These are phyloP conservation scores for Macaranga tanarius DNA, from an alignment of 441 rosid species.

Conservation along the genomic window DNA sequence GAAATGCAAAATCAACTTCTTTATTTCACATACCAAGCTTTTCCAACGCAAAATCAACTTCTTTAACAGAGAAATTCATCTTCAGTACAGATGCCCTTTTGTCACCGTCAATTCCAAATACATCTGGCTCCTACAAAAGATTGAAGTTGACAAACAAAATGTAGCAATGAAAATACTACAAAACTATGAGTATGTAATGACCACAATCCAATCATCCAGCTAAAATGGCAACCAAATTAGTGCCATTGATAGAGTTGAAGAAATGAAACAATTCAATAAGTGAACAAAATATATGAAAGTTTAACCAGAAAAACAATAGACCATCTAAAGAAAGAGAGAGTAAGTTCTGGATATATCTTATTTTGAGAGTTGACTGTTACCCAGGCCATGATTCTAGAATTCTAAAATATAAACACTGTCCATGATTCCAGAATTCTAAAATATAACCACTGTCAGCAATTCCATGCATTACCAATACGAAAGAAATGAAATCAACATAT, in stretches of 20 bases:
- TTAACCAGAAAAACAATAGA: not conserved
- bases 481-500: not conserved
- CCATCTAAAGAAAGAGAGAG: not conserved
- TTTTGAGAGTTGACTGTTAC: not conserved
- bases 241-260: not conserved
- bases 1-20: too few relatives aligned
- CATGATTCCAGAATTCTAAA: not conserved
- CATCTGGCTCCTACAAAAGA: slow-evolving; percentile 64
- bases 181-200: not conserved
- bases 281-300: not conserved
- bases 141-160: slow-evolving; percentile 13
- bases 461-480: too few relatives aligned
- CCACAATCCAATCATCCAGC: not conserved
- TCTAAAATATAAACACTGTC: not conserved
- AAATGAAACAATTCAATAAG: not conserved
- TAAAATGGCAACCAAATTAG: slow-evolving; percentile 1
- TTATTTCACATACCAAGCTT: slow-evolving; percentile 58
- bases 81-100: slow-evolving; percentile 54
- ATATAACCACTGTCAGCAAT: not conserved
- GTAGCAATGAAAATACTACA: not conserved
- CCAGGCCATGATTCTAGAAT: not conserved
- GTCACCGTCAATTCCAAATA: slow-evolving; percentile 37
- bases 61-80: slow-evolving; percentile 68
- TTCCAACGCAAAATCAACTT: slow-evolving; percentile 70
- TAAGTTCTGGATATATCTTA: not conserved